Evolutionary conservation across 371 early-diverging fungal species (phyloP).

Genomic region (Nematocida displodere): DNA sequence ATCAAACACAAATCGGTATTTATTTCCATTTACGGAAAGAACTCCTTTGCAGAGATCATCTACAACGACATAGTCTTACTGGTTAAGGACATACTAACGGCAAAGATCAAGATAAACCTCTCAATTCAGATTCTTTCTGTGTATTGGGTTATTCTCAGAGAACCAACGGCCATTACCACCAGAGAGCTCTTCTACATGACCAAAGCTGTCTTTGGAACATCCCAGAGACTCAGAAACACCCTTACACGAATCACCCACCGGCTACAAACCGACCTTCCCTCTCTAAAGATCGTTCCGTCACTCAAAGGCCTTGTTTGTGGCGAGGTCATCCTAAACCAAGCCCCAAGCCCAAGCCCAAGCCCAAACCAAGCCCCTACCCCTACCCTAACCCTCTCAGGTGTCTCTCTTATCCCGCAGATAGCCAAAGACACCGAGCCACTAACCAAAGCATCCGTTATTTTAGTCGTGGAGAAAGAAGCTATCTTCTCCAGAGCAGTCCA

Average conservation of each 20-base stretch:
- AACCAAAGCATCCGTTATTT: neutral
- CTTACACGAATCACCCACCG: constrained; percentile 32
- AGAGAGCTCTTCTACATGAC: constrained; percentile 60
- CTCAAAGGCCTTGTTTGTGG: constrained; percentile 63
- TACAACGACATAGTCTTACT: constrained; percentile 14
- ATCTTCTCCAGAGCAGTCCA: constrained; percentile 49
- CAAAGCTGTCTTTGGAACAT: constrained; percentile 48
- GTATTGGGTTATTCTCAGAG: constrained; percentile 27
- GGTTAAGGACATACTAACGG: neutral
- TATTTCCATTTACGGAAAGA: neutral
- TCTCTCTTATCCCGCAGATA: constrained; percentile 62
- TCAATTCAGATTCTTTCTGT: constrained; percentile 9
- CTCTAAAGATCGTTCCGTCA: constrained; percentile 52
- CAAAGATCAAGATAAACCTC: neutral
- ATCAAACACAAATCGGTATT: constrained; percentile 10
- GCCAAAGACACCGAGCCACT: constrained; percentile 4
- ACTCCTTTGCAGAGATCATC: neutral
- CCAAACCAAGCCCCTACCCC: neutral
- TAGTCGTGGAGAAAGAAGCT: constrained; percentile 65
- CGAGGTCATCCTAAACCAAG: neutral
- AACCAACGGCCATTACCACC: constrained; percentile 36
- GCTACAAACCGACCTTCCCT: constrained; percentile 1
- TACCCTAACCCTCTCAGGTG: neutral
- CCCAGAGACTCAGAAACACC: constrained; percentile 42
- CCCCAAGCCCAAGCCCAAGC: neutral